Evolutionary conservation across 768 basidiomycete genomes (phyloP), one percentile per base, ranked within the genome.

Genomic region (Dacryopinax spathularia): DNA sequence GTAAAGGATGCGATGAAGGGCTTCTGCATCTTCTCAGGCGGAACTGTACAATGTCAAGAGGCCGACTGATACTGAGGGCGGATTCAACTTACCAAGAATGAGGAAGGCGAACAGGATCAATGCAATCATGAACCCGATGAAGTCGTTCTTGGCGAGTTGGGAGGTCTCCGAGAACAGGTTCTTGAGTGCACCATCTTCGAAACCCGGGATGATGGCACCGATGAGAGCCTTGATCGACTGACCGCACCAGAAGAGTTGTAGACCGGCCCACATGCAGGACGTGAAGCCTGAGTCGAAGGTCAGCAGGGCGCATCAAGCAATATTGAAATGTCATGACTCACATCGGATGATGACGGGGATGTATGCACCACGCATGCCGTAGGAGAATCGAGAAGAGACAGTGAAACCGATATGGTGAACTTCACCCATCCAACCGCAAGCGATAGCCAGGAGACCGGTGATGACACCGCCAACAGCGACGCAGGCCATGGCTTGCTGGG

Each of bases 391-490:
- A 6, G 61, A 62, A 3, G 61, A 35, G 61, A 62, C 61, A 7
- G 61, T 62, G 35, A 62, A 62, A n/a, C 61, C 61, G 27, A 62
- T 62, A 13, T 39, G 34, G 27, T 37, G 34, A 16, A 62, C 34
- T 25, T 35, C 61, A 16, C 61, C 61, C 27, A 31, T 29, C 34
- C 33, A 37, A 1, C 61, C 61, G 13, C 35, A 62, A 15, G 22
- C 34, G 27, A 62, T 39, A 7, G 34, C 27, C 6, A 62, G 36
- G 5, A 39, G 18, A 29, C 61, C 61, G 34, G 34, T 62, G 36
- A 62, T 62, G 35, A 62, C 34, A 29, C 61, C 61, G 2, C 61
- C 61, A n/a, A 62, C 61, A 18, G 37, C 61, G 35, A 62, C 29
- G 61, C 61, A 62, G 5, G 34, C 33, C 34, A 62, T 62, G 31